phyloP scores from a whole-genome alignment of 163 green algal species.

The Trebouxia gelatinosa region DNA sequence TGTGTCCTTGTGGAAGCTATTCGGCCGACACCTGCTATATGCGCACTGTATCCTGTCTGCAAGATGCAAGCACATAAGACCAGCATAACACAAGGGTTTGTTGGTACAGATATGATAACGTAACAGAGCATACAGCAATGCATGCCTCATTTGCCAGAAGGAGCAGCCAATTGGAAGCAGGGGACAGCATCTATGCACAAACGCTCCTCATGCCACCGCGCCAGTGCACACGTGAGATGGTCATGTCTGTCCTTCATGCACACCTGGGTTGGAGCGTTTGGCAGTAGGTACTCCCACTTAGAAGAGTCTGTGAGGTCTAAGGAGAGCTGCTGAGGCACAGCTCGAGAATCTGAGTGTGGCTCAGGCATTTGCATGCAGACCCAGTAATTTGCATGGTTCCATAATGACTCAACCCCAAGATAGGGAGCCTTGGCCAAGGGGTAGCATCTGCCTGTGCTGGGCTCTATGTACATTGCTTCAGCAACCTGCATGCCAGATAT shows the following conservation, averaged over 20 bases:
- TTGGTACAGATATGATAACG: background rate
- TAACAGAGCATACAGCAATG: background rate
- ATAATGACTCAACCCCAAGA: slow-evolving; percentile 76
- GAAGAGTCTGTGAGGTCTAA: slow-evolving; percentile 62
- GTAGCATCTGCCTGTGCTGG: slow-evolving; percentile 66
- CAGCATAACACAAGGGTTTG: background rate
- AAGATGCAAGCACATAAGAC: background rate
- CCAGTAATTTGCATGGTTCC: slow-evolving; percentile 80
- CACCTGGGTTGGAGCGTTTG: slow-evolving; percentile 24
- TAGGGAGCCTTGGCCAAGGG: slow-evolving; percentile 61
- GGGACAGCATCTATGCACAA: background rate
- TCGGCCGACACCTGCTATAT: too few species aligned
- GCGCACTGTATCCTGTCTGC: too few species aligned
- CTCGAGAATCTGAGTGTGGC: slow-evolving; percentile 68
- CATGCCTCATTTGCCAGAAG: background rate
- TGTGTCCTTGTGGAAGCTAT: background rate
- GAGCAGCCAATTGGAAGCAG: background rate
- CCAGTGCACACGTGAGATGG: too few species aligned
- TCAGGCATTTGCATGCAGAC: slow-evolving; percentile 78
- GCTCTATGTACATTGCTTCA: slow-evolving; percentile 75
- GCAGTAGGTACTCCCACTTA: slow-evolving; percentile 58
- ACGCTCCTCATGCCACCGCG: too few species aligned
- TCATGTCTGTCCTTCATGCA: background rate
- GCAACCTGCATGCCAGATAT: slow-evolving; percentile 52
- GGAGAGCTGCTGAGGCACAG: slow-evolving; percentile 41